phyloP scores from a whole-genome alignment of 2,329 filamentous ascomycete species.

The Chaetomiaceae sp. region DNA sequence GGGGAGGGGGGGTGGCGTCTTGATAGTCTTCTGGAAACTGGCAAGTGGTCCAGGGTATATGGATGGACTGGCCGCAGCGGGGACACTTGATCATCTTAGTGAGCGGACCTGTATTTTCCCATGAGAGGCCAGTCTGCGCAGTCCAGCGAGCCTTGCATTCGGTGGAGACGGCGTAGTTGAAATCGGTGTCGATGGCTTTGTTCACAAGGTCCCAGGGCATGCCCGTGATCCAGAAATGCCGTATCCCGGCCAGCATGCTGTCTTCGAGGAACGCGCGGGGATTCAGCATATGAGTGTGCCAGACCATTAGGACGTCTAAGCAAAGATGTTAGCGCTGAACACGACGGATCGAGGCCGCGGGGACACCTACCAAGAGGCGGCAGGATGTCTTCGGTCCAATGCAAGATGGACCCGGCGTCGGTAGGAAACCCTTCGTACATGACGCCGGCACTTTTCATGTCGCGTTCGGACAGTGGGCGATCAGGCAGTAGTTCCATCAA shows the following conservation, averaged over 20 bases:
- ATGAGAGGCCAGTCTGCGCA: constrained; percentile 44
- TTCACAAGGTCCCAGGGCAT: constrained; percentile 64
- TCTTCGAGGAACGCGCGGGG: constrained; percentile 72
- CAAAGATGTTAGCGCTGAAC: constrained; percentile 23
- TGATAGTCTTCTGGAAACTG: constrained; percentile 33
- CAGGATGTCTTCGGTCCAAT: constrained; percentile 42
- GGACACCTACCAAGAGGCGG: constrained; percentile 55
- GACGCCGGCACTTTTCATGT: constrained; percentile 31
- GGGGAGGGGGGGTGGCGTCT: constrained; percentile 29
- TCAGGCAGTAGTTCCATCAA: constrained; percentile 23
- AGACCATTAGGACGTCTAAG: constrained; percentile 70
- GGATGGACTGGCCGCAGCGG: constrained; percentile 40
- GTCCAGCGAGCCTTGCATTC: constrained; percentile 46
- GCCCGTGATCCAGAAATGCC: constrained; percentile 55
- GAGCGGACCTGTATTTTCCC: constrained; percentile 54
- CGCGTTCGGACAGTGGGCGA: constrained; percentile 32
- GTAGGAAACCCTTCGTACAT: constrained; percentile 35
- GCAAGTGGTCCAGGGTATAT: constrained; percentile 59
- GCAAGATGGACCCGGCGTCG: constrained; percentile 24
- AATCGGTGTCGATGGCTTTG: constrained; percentile 53
- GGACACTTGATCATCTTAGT: constrained; percentile 53
- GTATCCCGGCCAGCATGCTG: constrained; percentile 54
- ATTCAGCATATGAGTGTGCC: constrained; percentile 76
- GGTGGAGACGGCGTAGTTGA: constrained; percentile 50
- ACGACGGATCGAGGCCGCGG: neutral